phyloP scores from a whole-genome alignment of 495 filamentous ascomycete genomes.

The Xylaria nigripes region DNA sequence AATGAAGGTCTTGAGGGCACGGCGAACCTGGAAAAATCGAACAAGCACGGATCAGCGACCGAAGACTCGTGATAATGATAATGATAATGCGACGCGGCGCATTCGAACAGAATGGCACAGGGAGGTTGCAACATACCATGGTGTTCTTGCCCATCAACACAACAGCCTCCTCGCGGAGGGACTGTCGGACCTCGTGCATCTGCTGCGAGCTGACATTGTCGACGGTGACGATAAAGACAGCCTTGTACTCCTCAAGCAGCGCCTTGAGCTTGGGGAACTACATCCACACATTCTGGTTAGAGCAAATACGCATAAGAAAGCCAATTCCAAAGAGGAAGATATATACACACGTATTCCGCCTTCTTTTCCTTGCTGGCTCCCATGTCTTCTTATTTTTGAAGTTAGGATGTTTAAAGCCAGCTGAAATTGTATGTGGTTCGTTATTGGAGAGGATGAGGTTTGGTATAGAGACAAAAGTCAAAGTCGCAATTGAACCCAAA shows the following conservation, averaged over 20 bases:
- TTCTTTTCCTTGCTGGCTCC: conserved; percentile 95
- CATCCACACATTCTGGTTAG: conserved; percentile 1
- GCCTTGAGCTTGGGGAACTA: conserved; percentile 93
- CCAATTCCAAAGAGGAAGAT: neutral
- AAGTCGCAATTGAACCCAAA: conserved; percentile 8
- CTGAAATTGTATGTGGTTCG: conserved; percentile 21
- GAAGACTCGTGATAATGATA: neutral
- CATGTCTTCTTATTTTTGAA: conserved; percentile 96
- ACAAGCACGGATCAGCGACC: neutral
- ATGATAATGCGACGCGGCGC: neutral
- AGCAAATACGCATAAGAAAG: neutral
- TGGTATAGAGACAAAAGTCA: conserved; percentile 10
- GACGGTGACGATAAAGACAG: conserved; percentile 93
- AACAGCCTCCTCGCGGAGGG: conserved; percentile 79
- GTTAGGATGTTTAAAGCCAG: conserved; percentile 96
- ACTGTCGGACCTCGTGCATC: conserved; percentile 98
- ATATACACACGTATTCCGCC: conserved; percentile 60
- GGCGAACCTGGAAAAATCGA: conserved; percentile 58
- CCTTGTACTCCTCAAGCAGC: conserved; percentile 84
- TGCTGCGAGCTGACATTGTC: conserved; percentile 98
- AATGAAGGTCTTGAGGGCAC: conserved; percentile 94
- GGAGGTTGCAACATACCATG: conserved; percentile 52
- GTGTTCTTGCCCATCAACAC: conserved; percentile 99
- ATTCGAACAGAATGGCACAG: neutral
- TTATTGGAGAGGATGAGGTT: conserved; percentile 6